Evolutionary conservation across 1,284 basidiomycete species (phyloP).

Genomic region (Ganoderma multipileum): DNA sequence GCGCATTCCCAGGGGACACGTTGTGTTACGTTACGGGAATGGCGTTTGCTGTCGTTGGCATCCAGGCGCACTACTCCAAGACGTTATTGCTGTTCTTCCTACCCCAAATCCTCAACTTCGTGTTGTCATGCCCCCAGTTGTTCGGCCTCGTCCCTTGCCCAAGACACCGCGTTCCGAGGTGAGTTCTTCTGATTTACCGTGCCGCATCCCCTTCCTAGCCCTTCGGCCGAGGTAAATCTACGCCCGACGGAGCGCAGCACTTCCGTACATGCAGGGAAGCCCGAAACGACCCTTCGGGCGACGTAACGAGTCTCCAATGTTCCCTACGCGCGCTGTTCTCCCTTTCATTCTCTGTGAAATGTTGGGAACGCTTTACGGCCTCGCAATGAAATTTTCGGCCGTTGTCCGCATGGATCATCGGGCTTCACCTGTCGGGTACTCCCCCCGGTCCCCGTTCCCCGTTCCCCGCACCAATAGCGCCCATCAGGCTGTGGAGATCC

Average conservation of each 20-base stretch:
- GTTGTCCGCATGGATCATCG: not conserved
- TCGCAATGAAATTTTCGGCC: conserved; percentile 2
- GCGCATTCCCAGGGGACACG: conserved; percentile 96
- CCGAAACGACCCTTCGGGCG: not conserved
- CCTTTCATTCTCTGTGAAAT: not conserved
- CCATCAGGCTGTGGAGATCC: not conserved
- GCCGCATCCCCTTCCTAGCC: not conserved
- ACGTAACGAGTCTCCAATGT: not conserved
- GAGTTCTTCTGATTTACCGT: conserved; percentile 36
- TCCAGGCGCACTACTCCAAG: conserved; percentile 97
- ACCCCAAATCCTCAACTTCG: conserved; percentile 97
- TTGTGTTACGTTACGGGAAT: conserved; percentile 98
- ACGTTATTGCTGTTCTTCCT: conserved; percentile 97
- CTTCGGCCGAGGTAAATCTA: not conserved
- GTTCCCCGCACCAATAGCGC: not conserved
- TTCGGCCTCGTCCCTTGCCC: conserved; percentile 95
- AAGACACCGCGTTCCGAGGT: conserved; percentile 92
- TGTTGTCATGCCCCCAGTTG: conserved; percentile 93
- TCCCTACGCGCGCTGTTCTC: not conserved
- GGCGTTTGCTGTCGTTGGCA: conserved; percentile 96
- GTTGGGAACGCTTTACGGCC: not conserved
- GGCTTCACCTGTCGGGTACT: not conserved
- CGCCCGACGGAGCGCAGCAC: not conserved
- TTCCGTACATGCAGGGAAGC: not conserved
- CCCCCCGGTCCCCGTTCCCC: not conserved